Evolutionary conservation across 225 moss, liverwort and hornwort species (phyloP).

Genomic region (Physcomitrium patens): DNA sequence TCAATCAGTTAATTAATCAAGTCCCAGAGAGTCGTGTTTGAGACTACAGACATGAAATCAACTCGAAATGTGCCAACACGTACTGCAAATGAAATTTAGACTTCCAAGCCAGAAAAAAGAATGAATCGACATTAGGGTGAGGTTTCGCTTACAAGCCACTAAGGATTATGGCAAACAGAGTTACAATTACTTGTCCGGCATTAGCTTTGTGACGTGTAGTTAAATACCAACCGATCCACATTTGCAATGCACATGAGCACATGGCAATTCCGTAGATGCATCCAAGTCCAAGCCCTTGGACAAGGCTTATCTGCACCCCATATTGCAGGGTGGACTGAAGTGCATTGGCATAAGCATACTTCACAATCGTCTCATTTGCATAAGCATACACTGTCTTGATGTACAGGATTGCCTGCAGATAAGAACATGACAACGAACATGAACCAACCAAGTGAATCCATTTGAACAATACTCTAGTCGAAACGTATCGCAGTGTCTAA

Average conservation of each 20-base stretch:
- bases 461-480: background rate
- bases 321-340: slow-evolving; percentile 80
- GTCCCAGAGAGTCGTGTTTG: background rate
- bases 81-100: background rate
- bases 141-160: slow-evolving; percentile 73
- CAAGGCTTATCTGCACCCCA: slow-evolving; percentile 83
- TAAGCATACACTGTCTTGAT: slow-evolving; percentile 83
- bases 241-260: slow-evolving; percentile 79
- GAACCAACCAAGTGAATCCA: background rate
- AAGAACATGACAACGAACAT: slow-evolving; percentile 1
- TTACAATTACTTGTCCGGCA: slow-evolving; percentile 75
- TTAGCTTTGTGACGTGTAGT: slow-evolving; percentile 52
- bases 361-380: slow-evolving; percentile 83
- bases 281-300: slow-evolving; percentile 83
- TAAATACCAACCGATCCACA: slow-evolving; percentile 80
- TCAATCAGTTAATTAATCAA: background rate
- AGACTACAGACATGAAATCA: background rate
- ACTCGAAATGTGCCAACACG: background rate
- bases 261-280: slow-evolving; percentile 86
- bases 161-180: slow-evolving; percentile 78
- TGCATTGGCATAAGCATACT: slow-evolving; percentile 87
- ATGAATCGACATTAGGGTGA: background rate
- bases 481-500: too few relatives aligned
- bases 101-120: background rate
- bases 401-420: slow-evolving; percentile 68